These are phyloP conservation scores for Tricharina praecox DNA, from an alignment of 495 filamentous ascomycete species.

Conservation along the genomic window DNA sequence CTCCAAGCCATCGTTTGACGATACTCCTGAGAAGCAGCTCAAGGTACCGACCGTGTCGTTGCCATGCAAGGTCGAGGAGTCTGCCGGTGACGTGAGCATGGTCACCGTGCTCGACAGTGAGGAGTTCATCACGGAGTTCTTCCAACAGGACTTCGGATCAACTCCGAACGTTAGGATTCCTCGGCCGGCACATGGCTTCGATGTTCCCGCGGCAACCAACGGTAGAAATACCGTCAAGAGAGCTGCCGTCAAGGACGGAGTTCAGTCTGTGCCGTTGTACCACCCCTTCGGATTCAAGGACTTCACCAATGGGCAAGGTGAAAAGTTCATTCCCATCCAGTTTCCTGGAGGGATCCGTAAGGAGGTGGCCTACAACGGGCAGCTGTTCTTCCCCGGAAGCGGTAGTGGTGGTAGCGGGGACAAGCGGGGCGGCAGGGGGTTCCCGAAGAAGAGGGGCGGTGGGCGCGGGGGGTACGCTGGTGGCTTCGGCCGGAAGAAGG, in stretches of 20 bases:
- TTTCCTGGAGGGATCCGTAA: constrained; percentile 14
- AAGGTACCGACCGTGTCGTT: constrained; percentile 20
- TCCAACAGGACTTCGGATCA: constrained; percentile 25
- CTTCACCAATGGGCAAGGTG: constrained; percentile 19
- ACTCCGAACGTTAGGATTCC: constrained; percentile 23
- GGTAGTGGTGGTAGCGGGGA: no score
- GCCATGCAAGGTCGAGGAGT: constrained; percentile 4
- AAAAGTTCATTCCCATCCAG: constrained; percentile 19
- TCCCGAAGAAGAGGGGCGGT: not conserved
- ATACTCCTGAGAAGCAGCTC: constrained; percentile 8
- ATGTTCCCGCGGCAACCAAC: not conserved
- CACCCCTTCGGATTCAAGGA: constrained; percentile 14
- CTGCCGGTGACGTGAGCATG: constrained; percentile 6
- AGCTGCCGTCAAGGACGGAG: constrained; percentile 3
- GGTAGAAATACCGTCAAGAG: not conserved
- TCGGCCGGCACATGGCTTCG: constrained; percentile 8
- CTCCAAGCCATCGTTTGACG: constrained; percentile 18
- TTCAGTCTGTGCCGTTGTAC: constrained; percentile 14
- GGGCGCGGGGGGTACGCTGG: not conserved
- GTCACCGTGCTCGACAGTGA: constrained; percentile 24
- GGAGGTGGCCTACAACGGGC: constrained; percentile 10
- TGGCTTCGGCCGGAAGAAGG: not conserved
- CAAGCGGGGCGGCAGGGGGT: not conserved
- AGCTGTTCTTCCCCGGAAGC: not conserved
- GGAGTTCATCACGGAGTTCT: constrained; percentile 24